Evolutionary conservation across 2,329 filamentous ascomycete genomes (phyloP).

Genomic region (Calonectria multiphialidica): DNA sequence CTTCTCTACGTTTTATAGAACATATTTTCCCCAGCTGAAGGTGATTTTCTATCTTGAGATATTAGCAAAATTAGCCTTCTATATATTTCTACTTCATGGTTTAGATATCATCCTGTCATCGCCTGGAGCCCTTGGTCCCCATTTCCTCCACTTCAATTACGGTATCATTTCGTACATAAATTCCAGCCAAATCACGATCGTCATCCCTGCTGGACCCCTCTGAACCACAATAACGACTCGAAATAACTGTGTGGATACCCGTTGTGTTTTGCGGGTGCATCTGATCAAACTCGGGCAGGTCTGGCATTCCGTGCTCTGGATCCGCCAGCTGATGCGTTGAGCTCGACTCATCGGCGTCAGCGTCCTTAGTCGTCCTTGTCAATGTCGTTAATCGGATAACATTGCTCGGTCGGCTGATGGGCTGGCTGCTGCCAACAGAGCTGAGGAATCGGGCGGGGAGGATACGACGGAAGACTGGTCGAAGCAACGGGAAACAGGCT

Average conservation of each 20-base stretch:
- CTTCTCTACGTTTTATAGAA: no score
- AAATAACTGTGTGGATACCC: conserved; percentile 27
- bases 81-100: background rate
- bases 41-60: no score
- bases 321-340: conserved; percentile 33
- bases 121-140: conserved; percentile 6
- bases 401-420: conserved; percentile 29
- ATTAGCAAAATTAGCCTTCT: background rate
- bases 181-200: background rate
- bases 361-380: conserved; percentile 14
- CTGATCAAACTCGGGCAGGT: background rate
- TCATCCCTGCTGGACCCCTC: background rate
- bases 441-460: conserved; percentile 31
- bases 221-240: conserved; percentile 7
- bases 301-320: conserved; percentile 12
- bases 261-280: background rate
- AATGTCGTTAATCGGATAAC: conserved; percentile 28
- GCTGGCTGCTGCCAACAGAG: conserved; percentile 30
- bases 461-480: conserved; percentile 32
- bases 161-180: conserved; percentile 28
- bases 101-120: background rate
- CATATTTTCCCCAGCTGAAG: no score
- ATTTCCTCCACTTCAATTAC: conserved; percentile 25
- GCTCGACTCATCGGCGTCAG: conserved; percentile 28
- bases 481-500: conserved; percentile 38